Percentiles rank a stretch among this genome's conserved stretches.
phyloP scores from a whole-genome alignment of 2,329 filamentous ascomycete species.

The Aschersonia sp. region DNA sequence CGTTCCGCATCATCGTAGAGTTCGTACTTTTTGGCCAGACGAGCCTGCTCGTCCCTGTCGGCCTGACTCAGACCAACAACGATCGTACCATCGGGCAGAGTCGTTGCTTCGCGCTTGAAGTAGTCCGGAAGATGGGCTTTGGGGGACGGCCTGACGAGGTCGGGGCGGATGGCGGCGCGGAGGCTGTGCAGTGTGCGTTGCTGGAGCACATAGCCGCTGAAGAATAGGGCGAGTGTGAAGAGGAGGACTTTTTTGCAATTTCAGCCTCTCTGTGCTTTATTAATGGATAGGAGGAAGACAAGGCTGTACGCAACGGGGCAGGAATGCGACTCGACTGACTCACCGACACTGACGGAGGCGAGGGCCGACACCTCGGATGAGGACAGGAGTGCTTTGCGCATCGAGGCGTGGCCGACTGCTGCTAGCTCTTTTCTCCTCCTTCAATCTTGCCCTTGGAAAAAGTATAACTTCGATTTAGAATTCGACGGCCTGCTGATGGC shows the following conservation, averaged over 20 bases:
- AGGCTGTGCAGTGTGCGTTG: slow-evolving; percentile 72
- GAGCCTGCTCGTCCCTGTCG: slow-evolving; percentile 12
- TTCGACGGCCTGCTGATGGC: no score
- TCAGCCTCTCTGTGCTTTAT: no score
- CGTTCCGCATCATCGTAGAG: slow-evolving; percentile 9
- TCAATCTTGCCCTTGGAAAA: neutral
- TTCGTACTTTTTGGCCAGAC: slow-evolving; percentile 6
- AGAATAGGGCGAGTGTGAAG: slow-evolving; percentile 71
- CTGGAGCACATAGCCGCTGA: slow-evolving; percentile 77
- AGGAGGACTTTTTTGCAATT: slow-evolving; percentile 40
- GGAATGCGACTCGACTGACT: slow-evolving; percentile 6
- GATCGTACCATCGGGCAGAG: slow-evolving; percentile 31
- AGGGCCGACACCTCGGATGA: slow-evolving; percentile 57
- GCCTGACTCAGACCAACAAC: slow-evolving; percentile 23
- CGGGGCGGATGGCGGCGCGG: slow-evolving; percentile 51
- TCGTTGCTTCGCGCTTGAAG: slow-evolving; percentile 29
- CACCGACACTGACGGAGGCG: slow-evolving; percentile 50
- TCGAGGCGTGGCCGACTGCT: slow-evolving; percentile 3
- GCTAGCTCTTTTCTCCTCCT: neutral
- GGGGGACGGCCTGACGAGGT: slow-evolving; percentile 28
- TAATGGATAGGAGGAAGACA: neutral
- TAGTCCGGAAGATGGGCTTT: slow-evolving; percentile 36
- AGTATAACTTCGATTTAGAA: no score
- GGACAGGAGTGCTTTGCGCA: slow-evolving; percentile 43
- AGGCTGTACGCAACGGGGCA: no score